Evolutionary conservation across 345 rosid genomes (phyloP).

Genomic region (Eucalyptus dawsonii): DNA sequence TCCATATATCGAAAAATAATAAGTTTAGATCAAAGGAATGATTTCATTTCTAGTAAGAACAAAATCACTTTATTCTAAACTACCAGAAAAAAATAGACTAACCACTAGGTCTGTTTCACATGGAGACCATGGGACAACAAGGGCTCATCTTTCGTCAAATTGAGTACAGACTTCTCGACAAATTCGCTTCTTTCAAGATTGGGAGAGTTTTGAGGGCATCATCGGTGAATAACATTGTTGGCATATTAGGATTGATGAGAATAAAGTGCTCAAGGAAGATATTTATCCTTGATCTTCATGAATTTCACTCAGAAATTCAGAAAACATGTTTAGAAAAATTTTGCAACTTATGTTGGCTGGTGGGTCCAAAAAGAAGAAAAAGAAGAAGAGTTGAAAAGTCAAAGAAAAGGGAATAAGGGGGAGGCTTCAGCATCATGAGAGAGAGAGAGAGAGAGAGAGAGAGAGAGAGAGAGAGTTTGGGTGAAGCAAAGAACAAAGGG

Average conservation of each 20-base stretch:
- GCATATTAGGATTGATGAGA: not conserved
- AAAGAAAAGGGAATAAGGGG: no score
- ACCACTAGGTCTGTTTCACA: not conserved
- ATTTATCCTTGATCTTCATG: not conserved
- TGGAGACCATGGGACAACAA: not conserved
- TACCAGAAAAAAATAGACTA: no score
- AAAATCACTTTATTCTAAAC: not conserved
- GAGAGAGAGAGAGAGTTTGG: no score
- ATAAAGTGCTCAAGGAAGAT: not conserved
- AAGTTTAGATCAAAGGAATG: not conserved
- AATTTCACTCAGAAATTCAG: not conserved
- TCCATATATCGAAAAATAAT: not conserved
- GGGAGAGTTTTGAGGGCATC: not conserved
- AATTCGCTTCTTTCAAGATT: not conserved
- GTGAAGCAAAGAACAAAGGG: no score
- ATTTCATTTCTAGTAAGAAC: not conserved
- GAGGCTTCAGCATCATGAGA: no score
- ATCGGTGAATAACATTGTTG: not conserved
- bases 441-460: no score
- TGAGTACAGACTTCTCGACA: not conserved
- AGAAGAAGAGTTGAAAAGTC: no score
- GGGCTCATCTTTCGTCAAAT: not conserved
- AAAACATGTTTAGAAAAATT: not conserved
- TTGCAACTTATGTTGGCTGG: not conserved
- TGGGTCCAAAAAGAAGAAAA: no score